Percentiles rank a stretch among this genome's conserved stretches.
Evolutionary conservation across 495 filamentous ascomycete species (phyloP).

Genomic region (Alectoria sarmentosa): DNA sequence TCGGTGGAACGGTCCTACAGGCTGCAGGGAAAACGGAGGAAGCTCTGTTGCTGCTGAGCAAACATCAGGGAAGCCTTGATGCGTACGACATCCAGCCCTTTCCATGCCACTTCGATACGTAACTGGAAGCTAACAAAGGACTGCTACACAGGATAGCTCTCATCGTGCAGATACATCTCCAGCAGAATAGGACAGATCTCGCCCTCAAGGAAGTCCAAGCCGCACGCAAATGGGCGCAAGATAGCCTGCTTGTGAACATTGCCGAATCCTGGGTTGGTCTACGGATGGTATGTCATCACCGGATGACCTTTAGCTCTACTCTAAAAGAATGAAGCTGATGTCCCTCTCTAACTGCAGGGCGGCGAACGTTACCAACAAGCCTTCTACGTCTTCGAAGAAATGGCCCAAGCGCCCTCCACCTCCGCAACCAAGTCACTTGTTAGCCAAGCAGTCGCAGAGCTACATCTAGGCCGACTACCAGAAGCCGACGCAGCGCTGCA

Average conservation of each 20-base stretch:
- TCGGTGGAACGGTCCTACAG: slow-evolving; percentile 71
- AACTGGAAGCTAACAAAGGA: slow-evolving; percentile 13
- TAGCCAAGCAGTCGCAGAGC: slow-evolving; percentile 83
- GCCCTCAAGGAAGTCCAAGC: slow-evolving; percentile 81
- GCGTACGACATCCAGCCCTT: slow-evolving; percentile 48
- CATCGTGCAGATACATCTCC: slow-evolving; percentile 83
- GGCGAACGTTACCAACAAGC: slow-evolving; percentile 94
- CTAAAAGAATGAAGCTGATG: background rate
- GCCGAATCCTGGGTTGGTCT: slow-evolving; percentile 94
- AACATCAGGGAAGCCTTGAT: slow-evolving; percentile 78
- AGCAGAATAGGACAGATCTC: slow-evolving; percentile 83
- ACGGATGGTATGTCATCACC: slow-evolving; percentile 51
- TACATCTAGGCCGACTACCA: slow-evolving; percentile 81
- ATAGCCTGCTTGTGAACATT: slow-evolving; percentile 86
- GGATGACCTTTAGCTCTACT: slow-evolving; percentile 2
- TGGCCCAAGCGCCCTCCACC: slow-evolving; percentile 75
- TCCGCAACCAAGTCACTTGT: slow-evolving; percentile 59
- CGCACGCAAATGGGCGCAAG: slow-evolving; percentile 94
- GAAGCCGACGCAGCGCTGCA: slow-evolving; percentile 85
- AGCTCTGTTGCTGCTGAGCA: slow-evolving; percentile 66
- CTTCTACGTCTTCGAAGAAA: slow-evolving; percentile 97
- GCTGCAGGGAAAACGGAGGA: slow-evolving; percentile 72
- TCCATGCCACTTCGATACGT: slow-evolving; percentile 4
- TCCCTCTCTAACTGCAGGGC: slow-evolving; percentile 47
- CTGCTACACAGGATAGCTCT: slow-evolving; percentile 50